Conservation (phyloP, 495 filamentous ascomycete genomes). For the Annulohypoxylon bovei region DNA sequence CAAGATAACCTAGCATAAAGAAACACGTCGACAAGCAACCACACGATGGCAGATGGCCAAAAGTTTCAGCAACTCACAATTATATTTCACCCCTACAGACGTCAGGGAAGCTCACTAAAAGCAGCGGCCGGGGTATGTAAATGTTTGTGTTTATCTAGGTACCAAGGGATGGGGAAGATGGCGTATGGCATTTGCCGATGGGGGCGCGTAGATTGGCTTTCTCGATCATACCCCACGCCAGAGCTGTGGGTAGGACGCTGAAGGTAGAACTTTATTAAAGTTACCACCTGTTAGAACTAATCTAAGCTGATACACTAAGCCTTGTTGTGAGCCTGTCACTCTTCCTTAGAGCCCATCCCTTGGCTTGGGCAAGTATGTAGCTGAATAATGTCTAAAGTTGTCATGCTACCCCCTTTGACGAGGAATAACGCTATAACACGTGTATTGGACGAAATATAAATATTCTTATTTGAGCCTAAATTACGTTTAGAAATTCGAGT, state of each 20-base stretch:
- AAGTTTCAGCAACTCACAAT: background rate
- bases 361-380: background rate
- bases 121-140: conserved; percentile 10
- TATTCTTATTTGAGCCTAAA: conserved; percentile 29
- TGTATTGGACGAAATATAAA: background rate
- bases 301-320: background rate
- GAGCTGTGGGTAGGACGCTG: background rate
- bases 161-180: conserved; percentile 5
- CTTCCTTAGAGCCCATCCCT: background rate
- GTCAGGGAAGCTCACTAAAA: conserved; percentile 12
- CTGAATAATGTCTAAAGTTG: background rate
- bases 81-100: background rate
- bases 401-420: conserved; percentile 20
- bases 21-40: background rate
- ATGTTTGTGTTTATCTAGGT: background rate
- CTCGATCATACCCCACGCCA: conserved; percentile 31
- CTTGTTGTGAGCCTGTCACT: background rate
- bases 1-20: background rate
- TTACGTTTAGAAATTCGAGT: conserved; percentile 20
- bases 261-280: conserved; percentile 11
- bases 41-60: background rate
- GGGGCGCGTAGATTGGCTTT: conserved; percentile 23
- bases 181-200: conserved; percentile 30
- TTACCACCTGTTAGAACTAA: background rate
- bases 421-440: background rate